phyloP scores from a whole-genome alignment of 495 filamentous ascomycete species.

The Terfezia boudieri region DNA sequence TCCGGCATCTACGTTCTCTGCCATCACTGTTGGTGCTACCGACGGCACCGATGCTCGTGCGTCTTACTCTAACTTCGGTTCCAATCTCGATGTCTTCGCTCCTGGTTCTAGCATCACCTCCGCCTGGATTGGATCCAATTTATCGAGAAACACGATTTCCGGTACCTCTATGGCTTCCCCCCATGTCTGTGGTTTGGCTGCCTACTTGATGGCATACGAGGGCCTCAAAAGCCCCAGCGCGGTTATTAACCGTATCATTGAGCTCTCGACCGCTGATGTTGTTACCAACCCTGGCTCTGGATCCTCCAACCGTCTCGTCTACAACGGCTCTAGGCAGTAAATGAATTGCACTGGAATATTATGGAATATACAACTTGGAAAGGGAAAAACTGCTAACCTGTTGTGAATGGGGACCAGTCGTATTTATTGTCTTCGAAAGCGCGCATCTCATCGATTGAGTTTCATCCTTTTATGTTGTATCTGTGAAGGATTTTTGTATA shows the following conservation, averaged over 20 bases:
- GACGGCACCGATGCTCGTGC: constrained; percentile 15
- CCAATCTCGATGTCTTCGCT: constrained; percentile 21
- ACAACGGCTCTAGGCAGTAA: constrained; percentile 11
- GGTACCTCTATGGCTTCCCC: constrained; percentile 35
- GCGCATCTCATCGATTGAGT: too few relatives aligned
- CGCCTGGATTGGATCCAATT: constrained; percentile 19
- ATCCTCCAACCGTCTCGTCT: constrained; percentile 15
- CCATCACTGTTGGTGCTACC: constrained; percentile 23
- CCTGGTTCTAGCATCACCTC: constrained; percentile 21
- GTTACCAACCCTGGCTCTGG: constrained; percentile 10
- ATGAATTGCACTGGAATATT: neutral
- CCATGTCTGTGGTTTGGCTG: constrained; percentile 32
- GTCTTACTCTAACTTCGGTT: constrained; percentile 21
- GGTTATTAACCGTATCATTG: constrained; percentile 18
- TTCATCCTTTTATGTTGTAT: too few relatives aligned
- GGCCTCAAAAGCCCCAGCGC: constrained; percentile 12
- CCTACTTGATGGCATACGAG: constrained; percentile 24
- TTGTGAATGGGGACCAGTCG: too few relatives aligned
- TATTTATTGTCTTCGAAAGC: too few relatives aligned
- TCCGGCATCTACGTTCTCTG: constrained; percentile 33
- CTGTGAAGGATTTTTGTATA: too few relatives aligned
- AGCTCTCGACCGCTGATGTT: constrained; percentile 16
- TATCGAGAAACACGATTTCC: constrained; percentile 21
- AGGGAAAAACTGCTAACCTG: too few relatives aligned
- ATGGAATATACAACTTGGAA: too few relatives aligned